phyloP scores from a whole-genome alignment of 1,139 yeast species.

The Nakaseomyces bracarensis region DNA sequence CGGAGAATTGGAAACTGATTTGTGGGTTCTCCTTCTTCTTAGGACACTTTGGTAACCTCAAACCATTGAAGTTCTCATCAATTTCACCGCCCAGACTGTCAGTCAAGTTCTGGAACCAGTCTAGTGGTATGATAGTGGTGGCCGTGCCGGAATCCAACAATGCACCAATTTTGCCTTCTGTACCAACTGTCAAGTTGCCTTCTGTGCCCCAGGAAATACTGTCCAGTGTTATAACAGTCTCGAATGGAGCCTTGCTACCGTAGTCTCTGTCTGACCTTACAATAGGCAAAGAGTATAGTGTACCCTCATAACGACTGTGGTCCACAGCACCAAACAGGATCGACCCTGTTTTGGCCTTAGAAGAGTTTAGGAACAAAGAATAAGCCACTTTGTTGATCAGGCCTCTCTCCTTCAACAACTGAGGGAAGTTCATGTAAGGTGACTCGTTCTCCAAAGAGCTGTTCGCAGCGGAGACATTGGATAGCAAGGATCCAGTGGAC shows the following conservation, averaged over 20 bases:
- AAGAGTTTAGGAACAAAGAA: slow-evolving; percentile 40
- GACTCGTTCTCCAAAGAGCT: slow-evolving; percentile 11
- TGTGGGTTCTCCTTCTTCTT: slow-evolving; percentile 19
- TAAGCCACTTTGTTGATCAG: slow-evolving; percentile 42
- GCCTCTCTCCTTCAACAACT: slow-evolving; percentile 42
- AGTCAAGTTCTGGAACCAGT: slow-evolving; percentile 35
- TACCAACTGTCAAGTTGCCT: slow-evolving; percentile 20
- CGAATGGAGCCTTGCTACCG: slow-evolving; percentile 22
- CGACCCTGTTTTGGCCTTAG: slow-evolving; percentile 34
- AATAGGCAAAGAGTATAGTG: slow-evolving; percentile 38
- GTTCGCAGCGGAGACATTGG: slow-evolving; percentile 6
- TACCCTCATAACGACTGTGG: slow-evolving; percentile 39
- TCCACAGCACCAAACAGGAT: slow-evolving; percentile 50
- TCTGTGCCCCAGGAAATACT: slow-evolving; percentile 33
- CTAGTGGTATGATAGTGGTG: slow-evolving; percentile 43
- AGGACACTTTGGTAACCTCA: slow-evolving; percentile 23
- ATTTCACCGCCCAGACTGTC: slow-evolving; percentile 34
- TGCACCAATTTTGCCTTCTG: slow-evolving; percentile 34
- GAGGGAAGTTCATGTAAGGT: slow-evolving; percentile 45
- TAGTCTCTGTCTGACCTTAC: slow-evolving; percentile 28
- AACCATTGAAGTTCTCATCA: slow-evolving; percentile 23
- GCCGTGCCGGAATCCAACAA: slow-evolving; percentile 66
- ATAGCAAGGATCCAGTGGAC: slow-evolving; percentile 25
- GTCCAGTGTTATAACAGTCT: slow-evolving; percentile 29
- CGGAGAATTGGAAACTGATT: slow-evolving; percentile 44